phyloP scores from a whole-genome alignment of 2,329 filamentous ascomycete species.

The Ceratocystis colombiana region DNA sequence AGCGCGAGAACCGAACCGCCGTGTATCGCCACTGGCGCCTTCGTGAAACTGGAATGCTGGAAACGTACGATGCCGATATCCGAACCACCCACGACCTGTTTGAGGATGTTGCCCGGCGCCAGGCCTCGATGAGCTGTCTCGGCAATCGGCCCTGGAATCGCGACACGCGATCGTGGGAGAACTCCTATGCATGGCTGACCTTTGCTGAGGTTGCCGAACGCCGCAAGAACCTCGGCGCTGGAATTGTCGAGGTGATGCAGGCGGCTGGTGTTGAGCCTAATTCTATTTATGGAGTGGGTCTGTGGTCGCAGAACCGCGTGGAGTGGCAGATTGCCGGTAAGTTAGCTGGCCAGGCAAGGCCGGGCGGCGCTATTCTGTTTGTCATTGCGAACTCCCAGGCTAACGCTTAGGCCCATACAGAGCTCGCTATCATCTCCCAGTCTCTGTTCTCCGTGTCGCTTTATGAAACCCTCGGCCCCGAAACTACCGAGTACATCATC shows the following conservation, averaged over 20 bases:
- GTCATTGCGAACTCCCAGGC: background rate
- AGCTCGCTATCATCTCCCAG: constrained; percentile 80
- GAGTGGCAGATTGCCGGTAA: constrained; percentile 77
- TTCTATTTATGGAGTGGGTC: constrained; percentile 61
- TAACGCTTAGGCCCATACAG: constrained; percentile 36
- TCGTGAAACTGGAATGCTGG: constrained; percentile 58
- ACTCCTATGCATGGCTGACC: constrained; percentile 71
- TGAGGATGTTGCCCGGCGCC: constrained; percentile 53
- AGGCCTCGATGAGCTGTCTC: constrained; percentile 61
- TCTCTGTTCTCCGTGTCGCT: constrained; percentile 82
- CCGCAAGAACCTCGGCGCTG: constrained; percentile 74
- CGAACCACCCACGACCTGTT: constrained; percentile 73
- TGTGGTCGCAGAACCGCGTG: constrained; percentile 77
- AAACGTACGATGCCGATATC: constrained; percentile 59
- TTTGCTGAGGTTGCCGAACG: constrained; percentile 71
- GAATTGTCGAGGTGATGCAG: constrained; percentile 72
- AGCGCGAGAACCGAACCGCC: constrained; percentile 59
- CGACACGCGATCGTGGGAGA: constrained; percentile 58
- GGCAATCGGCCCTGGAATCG: constrained; percentile 74
- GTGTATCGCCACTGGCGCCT: constrained; percentile 79
- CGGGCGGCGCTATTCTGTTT: too few relatives aligned
- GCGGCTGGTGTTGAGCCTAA: constrained; percentile 52
- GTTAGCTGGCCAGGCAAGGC: constrained; percentile 22
- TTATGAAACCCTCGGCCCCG: constrained; percentile 89
- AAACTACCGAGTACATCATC: constrained; percentile 89